Conservation (phyloP, 2,329 filamentous ascomycete species). For the Phaeosphaeriaceae sp. region DNA sequence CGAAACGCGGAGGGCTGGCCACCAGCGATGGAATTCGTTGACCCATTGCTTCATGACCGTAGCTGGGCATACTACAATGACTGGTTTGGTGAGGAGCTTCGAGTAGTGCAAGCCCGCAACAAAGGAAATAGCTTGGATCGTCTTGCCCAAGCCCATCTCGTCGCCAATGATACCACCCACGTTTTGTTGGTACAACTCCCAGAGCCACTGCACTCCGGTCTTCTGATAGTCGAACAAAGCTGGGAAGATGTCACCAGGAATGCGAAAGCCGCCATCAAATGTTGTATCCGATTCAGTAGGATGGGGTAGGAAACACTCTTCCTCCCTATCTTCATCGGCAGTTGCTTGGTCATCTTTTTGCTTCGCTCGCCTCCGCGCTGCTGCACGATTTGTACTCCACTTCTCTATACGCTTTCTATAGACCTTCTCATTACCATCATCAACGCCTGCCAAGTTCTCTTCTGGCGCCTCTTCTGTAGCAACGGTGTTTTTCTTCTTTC, state of each 20-base stretch:
- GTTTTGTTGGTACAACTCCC: slow-evolving; percentile 85
- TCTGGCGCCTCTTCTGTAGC: slow-evolving; percentile 36
- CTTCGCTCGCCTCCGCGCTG: slow-evolving; percentile 60
- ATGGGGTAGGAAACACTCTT: slow-evolving; percentile 86
- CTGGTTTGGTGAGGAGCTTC: slow-evolving; percentile 79
- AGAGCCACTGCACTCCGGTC: slow-evolving; percentile 94
- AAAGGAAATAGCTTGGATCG: slow-evolving; percentile 80
- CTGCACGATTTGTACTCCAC: slow-evolving; percentile 72
- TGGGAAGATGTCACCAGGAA: slow-evolving; percentile 92
- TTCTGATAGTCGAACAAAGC: slow-evolving; percentile 97
- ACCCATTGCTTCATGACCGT: slow-evolving; percentile 98
- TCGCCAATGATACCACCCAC: slow-evolving; percentile 96
- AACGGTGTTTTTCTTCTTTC: slow-evolving; percentile 29
- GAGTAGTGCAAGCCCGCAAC: slow-evolving; percentile 92
- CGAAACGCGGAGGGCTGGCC: slow-evolving; percentile 96
- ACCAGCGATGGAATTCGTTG: slow-evolving; percentile 98
- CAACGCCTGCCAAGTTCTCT: slow-evolving; percentile 69
- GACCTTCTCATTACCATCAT: slow-evolving; percentile 85
- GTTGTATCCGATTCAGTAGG: slow-evolving; percentile 79
- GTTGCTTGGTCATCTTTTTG: slow-evolving; percentile 40
- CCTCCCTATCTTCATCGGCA: slow-evolving; percentile 49
- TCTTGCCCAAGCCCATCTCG: slow-evolving; percentile 99
- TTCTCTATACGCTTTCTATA: slow-evolving; percentile 77
- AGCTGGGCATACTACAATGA: slow-evolving; percentile 90
- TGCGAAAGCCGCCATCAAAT: slow-evolving; percentile 75